These are phyloP conservation scores for Boletellus deceptivus DNA, from an alignment of 1,284 basidiomycete genomes.

Conservation along the genomic window DNA sequence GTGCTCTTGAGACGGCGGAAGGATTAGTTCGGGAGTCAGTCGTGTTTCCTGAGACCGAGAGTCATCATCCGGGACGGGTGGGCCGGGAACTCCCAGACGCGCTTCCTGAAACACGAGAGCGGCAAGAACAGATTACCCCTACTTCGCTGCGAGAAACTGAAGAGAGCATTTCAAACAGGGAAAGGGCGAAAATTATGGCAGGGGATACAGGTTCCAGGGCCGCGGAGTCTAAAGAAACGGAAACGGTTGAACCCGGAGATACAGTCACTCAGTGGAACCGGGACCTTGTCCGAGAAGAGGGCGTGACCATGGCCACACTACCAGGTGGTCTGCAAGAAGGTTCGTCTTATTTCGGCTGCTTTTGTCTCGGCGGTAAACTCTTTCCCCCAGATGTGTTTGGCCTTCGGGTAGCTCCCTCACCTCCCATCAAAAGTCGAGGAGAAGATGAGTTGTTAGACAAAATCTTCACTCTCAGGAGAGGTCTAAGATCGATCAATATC, in stretches of 20 bases:
- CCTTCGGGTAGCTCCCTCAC: slow-evolving; percentile 37
- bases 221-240: slow-evolving; percentile 16
- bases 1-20: slow-evolving; percentile 25
- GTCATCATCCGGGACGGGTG: slow-evolving; percentile 26
- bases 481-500: slow-evolving; percentile 60
- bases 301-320: neutral
- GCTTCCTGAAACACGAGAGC: slow-evolving; percentile 19
- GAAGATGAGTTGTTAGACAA: slow-evolving; percentile 40
- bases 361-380: slow-evolving; percentile 2
- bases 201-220: slow-evolving; percentile 23
- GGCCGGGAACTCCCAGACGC: slow-evolving; percentile 28
- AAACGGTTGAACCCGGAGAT: slow-evolving; percentile 6
- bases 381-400: slow-evolving; percentile 55
- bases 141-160: slow-evolving; percentile 21
- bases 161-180: slow-evolving; percentile 32
- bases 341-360: slow-evolving; percentile 13
- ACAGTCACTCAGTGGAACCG: neutral
- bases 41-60: slow-evolving; percentile 14
- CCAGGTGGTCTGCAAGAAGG: slow-evolving; percentile 23
- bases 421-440: slow-evolving; percentile 34
- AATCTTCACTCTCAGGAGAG: slow-evolving; percentile 49
- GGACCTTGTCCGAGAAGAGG: slow-evolving; percentile 2
- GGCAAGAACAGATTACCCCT: slow-evolving; percentile 10
- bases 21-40: slow-evolving; percentile 30
- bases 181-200: slow-evolving; percentile 23